These are phyloP conservation scores for Phaffia tasmanica DNA, from an alignment of 768 basidiomycete genomes.

Conservation along the genomic window DNA sequence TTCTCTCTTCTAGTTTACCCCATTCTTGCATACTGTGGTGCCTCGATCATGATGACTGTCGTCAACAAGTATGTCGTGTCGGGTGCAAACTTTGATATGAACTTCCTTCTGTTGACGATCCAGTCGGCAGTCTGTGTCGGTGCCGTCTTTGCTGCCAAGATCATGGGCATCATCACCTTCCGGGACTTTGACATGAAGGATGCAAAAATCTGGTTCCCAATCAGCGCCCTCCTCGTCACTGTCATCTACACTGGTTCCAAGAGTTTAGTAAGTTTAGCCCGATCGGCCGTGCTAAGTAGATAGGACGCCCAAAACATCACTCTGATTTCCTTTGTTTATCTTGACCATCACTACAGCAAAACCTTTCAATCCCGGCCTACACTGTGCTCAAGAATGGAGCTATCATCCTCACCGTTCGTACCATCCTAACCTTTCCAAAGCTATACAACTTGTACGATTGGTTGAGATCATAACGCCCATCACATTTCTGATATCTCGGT, in stretches of 20 bases:
- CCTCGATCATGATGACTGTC: constrained; percentile 92
- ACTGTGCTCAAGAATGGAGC: constrained; percentile 99
- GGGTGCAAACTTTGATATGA: constrained; percentile 88
- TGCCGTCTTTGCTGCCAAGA: constrained; percentile 48
- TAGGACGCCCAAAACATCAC: neutral
- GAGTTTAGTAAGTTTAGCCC: constrained; percentile 59
- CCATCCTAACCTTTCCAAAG: neutral
- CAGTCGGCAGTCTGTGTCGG: constrained; percentile 77
- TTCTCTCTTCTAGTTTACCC: constrained; percentile 50
- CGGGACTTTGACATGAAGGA: constrained; percentile 69
- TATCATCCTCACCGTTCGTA: constrained; percentile 88
- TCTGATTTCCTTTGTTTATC: constrained; percentile 1
- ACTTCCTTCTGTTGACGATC: constrained; percentile 80
- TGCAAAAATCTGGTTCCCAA: constrained; percentile 87
- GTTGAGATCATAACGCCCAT: neutral
- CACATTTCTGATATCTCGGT: neutral
- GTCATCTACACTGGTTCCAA: constrained; percentile 99
- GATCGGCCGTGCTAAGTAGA: neutral
- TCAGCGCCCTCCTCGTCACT: constrained; percentile 77
- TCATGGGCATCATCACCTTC: constrained; percentile 56
- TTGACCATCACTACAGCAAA: constrained; percentile 55
- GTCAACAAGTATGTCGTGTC: constrained; percentile 98
- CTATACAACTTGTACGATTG: neutral
- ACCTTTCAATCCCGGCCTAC: constrained; percentile 89
- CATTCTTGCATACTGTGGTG: constrained; percentile 76